Evolutionary conservation across 2,329 filamentous ascomycete genomes (phyloP).

Genomic region (Fusarium nodosum): DNA sequence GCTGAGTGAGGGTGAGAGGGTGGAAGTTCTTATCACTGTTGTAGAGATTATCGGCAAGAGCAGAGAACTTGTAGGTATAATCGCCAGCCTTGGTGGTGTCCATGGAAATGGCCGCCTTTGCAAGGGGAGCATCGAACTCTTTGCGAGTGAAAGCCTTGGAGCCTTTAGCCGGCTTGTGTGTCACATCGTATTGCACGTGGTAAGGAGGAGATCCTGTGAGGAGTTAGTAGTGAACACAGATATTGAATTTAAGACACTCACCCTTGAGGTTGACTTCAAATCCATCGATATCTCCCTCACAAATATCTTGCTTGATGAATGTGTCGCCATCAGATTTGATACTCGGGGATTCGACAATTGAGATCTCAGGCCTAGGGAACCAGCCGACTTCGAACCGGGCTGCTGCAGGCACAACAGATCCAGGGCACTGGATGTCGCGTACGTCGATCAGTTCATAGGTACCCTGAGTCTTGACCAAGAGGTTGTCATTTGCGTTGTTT

Average conservation of each 20-base stretch:
- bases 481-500: conserved; percentile 72
- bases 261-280: conserved; percentile 86
- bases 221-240: conserved; percentile 50
- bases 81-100: conserved; percentile 86
- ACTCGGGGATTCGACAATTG: conserved; percentile 74
- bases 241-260: conserved; percentile 55
- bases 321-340: conserved; percentile 65
- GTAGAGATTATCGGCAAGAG: conserved; percentile 89
- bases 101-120: conserved; percentile 83
- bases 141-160: conserved; percentile 75
- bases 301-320: conserved; percentile 84
- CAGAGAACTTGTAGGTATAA: conserved; percentile 88
- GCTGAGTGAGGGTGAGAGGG: conserved; percentile 81
- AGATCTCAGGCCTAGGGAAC: conserved; percentile 83
- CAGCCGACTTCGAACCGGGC: conserved; percentile 85
- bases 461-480: conserved; percentile 76
- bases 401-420: conserved; percentile 79
- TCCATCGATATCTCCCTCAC: conserved; percentile 92
- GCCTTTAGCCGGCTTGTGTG: conserved; percentile 76
- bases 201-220: conserved; percentile 80
- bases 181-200: conserved; percentile 84
- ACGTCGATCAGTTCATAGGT: conserved; percentile 85
- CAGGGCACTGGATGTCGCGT: conserved; percentile 83
- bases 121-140: conserved; percentile 81
- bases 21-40: conserved; percentile 76